Evolutionary conservation across 176 grass and related monocot genomes (phyloP).

Genomic region (Triticum turgidum): DNA sequence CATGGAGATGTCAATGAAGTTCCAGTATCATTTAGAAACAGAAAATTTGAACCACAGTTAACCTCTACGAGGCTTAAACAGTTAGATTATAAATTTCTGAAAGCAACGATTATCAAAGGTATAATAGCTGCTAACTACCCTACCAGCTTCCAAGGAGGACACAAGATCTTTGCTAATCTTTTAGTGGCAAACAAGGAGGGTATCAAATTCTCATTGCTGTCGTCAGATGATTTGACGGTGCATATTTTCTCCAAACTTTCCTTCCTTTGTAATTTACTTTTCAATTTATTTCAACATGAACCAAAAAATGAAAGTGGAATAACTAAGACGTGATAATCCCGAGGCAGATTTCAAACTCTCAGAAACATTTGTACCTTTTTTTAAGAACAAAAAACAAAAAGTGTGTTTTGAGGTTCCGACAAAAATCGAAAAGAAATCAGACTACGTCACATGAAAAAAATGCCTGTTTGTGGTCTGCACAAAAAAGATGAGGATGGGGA

Average conservation of each 20-base stretch:
- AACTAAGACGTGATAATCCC: neutral
- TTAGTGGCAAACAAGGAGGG: neutral
- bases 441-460: neutral
- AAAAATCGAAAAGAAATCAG: neutral
- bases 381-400: neutral
- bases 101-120: slow-evolving; percentile 1
- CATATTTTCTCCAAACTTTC: neutral
- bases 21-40: neutral
- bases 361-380: neutral
- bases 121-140: neutral
- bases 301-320: neutral
- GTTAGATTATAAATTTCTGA: neutral
- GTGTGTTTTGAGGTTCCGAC: neutral
- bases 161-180: neutral
- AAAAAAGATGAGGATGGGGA: neutral
- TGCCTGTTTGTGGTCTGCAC: neutral
- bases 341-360: neutral
- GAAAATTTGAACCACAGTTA: neutral
- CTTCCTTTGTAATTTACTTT: neutral
- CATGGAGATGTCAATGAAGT: slow-evolving; percentile 22
- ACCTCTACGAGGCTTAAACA: slow-evolving; percentile 1
- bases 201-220: neutral
- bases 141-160: slow-evolving; percentile 13
- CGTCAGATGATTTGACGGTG: neutral
- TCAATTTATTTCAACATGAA: neutral